Percentiles rank a stretch among this genome's conserved stretches.
Evolutionary conservation across 352 stramenopile genomes (phyloP).

Genomic region (Phytophthora fragariae): DNA sequence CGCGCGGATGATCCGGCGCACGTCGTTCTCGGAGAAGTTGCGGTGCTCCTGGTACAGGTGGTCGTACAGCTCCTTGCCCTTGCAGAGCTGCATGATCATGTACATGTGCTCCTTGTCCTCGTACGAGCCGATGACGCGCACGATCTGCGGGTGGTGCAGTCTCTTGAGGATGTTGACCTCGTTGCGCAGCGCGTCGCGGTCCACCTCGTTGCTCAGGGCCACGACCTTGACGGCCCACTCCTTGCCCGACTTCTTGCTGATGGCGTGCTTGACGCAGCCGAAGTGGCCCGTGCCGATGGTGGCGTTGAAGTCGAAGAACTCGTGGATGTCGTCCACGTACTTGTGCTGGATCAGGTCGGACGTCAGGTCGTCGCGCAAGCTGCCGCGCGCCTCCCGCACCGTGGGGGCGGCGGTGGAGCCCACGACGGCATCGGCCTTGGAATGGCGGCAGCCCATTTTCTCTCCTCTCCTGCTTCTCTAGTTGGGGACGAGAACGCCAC

Average conservation of each 20-base stretch:
- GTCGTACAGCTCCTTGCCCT: conserved; percentile 83
- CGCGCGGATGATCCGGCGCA: conserved; percentile 68
- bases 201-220: conserved; percentile 71
- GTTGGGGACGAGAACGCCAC: neutral
- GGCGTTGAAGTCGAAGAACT: conserved; percentile 68
- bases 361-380: conserved; percentile 74
- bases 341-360: conserved; percentile 83
- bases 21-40: conserved; percentile 70
- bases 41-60: conserved; percentile 76
- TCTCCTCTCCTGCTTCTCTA: neutral
- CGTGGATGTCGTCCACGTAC: conserved; percentile 69
- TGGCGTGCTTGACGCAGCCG: conserved; percentile 69
- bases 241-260: conserved; percentile 71
- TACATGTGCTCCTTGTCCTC: conserved; percentile 86
- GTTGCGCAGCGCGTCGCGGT: conserved; percentile 78
- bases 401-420: conserved; percentile 34
- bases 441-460: conserved; percentile 69
- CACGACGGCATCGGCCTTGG: conserved; percentile 57
- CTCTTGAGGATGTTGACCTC: conserved; percentile 83
- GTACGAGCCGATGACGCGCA: conserved; percentile 80
- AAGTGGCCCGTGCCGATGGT: conserved; percentile 80
- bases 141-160: conserved; percentile 84
- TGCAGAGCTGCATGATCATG: conserved; percentile 90
- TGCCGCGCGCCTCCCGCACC: conserved; percentile 28
- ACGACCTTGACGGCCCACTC: conserved; percentile 85